phyloP scores from a whole-genome alignment of 805 yeast genomes.

The Millerozyma acaciae region DNA sequence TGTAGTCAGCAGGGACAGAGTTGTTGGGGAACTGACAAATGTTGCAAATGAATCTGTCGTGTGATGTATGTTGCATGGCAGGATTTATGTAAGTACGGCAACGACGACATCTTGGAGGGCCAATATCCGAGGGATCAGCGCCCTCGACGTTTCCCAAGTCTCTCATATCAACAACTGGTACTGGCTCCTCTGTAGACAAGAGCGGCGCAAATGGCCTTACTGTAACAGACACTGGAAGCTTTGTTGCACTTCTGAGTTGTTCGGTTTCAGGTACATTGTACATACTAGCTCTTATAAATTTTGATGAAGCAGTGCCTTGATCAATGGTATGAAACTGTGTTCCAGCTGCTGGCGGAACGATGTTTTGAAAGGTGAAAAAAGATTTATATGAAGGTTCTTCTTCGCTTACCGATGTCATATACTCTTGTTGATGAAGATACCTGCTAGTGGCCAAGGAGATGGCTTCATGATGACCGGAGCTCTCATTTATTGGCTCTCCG shows the following conservation, averaged over 20 bases:
- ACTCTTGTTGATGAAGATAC: slow-evolving; percentile 20
- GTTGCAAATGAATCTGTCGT: slow-evolving; percentile 72
- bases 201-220: slow-evolving; percentile 80
- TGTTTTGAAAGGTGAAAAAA: slow-evolving; percentile 71
- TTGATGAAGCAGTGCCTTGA: slow-evolving; percentile 82
- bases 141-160: slow-evolving; percentile 24
- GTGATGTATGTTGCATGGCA: slow-evolving; percentile 61
- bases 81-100: slow-evolving; percentile 92
- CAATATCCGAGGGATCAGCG: slow-evolving; percentile 32
- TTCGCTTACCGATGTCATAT: slow-evolving; percentile 19
- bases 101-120: slow-evolving; percentile 87
- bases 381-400: slow-evolving; percentile 34
- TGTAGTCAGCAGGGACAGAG: slow-evolving; percentile 63
- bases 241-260: slow-evolving; percentile 61
- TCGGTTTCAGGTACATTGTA: slow-evolving; percentile 78
- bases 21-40: slow-evolving; percentile 75
- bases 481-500: slow-evolving; percentile 6
- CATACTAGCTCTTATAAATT: slow-evolving; percentile 73
- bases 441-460: slow-evolving; percentile 16
- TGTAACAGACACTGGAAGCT: slow-evolving; percentile 77
- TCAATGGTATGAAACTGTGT: slow-evolving; percentile 67
- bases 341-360: slow-evolving; percentile 80
- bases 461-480: too few relatives aligned
- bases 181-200: slow-evolving; percentile 45
- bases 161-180: slow-evolving; percentile 67